A percentile compares a stretch with the other conserved stretches of the same genome.
phyloP scores from a whole-genome alignment of 495 filamentous ascomycete species.

The Corynascus novoguineensis region DNA sequence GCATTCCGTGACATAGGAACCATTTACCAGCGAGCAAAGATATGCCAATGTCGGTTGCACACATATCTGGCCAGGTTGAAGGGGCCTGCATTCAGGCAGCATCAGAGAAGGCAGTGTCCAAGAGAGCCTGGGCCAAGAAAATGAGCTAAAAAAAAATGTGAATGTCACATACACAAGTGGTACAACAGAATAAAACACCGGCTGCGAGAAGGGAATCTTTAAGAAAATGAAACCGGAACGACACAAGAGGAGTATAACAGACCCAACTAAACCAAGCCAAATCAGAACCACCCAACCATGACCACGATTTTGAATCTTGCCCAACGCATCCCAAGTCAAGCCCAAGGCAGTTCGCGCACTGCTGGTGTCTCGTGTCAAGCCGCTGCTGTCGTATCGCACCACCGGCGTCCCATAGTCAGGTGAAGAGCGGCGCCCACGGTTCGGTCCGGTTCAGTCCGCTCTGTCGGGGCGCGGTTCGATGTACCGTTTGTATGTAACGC shows the following conservation, averaged over 20 bases:
- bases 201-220: conserved; percentile 2
- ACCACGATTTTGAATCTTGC: conserved; percentile 25
- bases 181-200: conserved; percentile 8
- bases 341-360: conserved; percentile 15
- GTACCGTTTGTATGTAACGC: conserved; percentile 17
- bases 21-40: too few species aligned
- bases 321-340: conserved; percentile 32
- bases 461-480: neutral
- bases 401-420: neutral
- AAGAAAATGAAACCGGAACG: conserved; percentile 4
- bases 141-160: neutral
- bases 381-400: neutral
- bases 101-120: neutral
- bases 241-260: conserved; percentile 27
- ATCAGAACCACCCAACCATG: conserved; percentile 14
- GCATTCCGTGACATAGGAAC: too few species aligned
- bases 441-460: conserved; percentile 1
- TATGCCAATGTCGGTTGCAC: too few species aligned
- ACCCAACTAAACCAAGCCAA: conserved; percentile 24
- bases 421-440: neutral
- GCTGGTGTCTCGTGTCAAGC: neutral
- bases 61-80: too few species aligned
- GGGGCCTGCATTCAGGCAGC: neutral
- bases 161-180: conserved; percentile 12
- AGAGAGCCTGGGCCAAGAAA: neutral